phyloP scores from a whole-genome alignment of 352 stramenopile genomes.

The Aphanomyces cochlioides region DNA sequence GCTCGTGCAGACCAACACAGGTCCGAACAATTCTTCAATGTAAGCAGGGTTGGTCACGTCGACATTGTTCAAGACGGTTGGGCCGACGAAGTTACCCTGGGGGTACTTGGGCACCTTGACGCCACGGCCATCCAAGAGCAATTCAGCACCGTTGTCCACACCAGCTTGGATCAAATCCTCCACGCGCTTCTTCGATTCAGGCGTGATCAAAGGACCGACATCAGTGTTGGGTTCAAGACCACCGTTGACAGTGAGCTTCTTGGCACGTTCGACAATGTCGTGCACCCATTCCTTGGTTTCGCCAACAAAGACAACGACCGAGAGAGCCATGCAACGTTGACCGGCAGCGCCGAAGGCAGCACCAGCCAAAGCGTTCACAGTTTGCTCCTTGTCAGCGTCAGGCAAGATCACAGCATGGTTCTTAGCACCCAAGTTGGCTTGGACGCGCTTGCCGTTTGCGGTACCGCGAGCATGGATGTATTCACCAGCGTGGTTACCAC shows the following conservation, averaged over 20 bases:
- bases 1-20: slow-evolving; percentile 88
- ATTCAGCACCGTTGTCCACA: slow-evolving; percentile 85
- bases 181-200: slow-evolving; percentile 82
- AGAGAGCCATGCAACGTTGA: slow-evolving; percentile 97
- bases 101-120: slow-evolving; percentile 88
- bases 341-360: slow-evolving; percentile 96
- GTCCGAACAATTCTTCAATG: slow-evolving; percentile 97
- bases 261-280: slow-evolving; percentile 88
- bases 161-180: slow-evolving; percentile 86
- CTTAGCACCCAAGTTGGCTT: slow-evolving; percentile 97
- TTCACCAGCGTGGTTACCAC: slow-evolving; percentile 89
- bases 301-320: slow-evolving; percentile 94
- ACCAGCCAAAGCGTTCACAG: slow-evolving; percentile 82
- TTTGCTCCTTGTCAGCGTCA: slow-evolving; percentile 90
- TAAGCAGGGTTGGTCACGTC: slow-evolving; percentile 86
- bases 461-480: slow-evolving; percentile 91
- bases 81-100: slow-evolving; percentile 95
- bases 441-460: slow-evolving; percentile 91
- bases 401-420: slow-evolving; percentile 97
- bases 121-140: slow-evolving; percentile 90
- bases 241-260: slow-evolving; percentile 89
- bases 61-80: slow-evolving; percentile 89
- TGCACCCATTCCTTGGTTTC: slow-evolving; percentile 90
- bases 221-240: slow-evolving; percentile 69
- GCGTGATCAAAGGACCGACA: slow-evolving; percentile 88